Evolutionary conservation across 2,329 filamentous ascomycete genomes (phyloP).

Genomic region (Colletotrichum filicis): DNA sequence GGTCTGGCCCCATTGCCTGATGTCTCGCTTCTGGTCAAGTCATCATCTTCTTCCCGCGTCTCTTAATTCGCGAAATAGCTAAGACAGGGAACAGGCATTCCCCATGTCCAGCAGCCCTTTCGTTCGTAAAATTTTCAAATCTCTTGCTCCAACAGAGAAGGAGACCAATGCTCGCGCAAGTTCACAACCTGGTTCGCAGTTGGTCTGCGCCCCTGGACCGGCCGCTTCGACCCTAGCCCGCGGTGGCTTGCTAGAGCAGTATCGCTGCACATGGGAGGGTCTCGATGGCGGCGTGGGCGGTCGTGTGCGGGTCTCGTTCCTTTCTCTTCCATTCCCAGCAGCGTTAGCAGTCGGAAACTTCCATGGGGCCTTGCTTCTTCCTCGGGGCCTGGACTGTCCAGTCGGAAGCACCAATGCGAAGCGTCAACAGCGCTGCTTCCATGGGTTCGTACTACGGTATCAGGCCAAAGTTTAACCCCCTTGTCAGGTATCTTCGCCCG

Average conservation of each 20-base stretch:
- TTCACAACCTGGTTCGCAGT: constrained; percentile 13
- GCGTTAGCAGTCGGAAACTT: neutral
- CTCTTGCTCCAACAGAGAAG: constrained; percentile 12
- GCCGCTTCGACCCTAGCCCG: constrained; percentile 14
- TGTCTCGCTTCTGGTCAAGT: constrained; percentile 20
- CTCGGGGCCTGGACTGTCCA: neutral
- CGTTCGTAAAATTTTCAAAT: constrained; percentile 32
- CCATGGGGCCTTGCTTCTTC: neutral
- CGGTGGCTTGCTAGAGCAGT: constrained; percentile 24
- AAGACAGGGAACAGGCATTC: constrained; percentile 24
- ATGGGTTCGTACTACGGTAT: constrained; percentile 1
- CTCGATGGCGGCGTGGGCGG: neutral
- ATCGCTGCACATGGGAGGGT: constrained; percentile 12
- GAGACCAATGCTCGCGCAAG: constrained; percentile 1
- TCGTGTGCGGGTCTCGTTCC: neutral
- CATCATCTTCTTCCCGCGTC: constrained; percentile 15
- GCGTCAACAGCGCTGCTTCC: neutral
- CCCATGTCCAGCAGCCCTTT: constrained; percentile 27
- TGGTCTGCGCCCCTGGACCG: constrained; percentile 1
- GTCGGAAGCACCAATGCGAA: constrained; percentile 5
- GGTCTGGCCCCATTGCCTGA: constrained; percentile 2
- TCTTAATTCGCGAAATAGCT: neutral
- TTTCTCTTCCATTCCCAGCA: neutral
- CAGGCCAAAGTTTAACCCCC: too few species aligned
- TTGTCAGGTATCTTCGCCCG: too few species aligned